phyloP scores from a whole-genome alignment of 2,329 filamentous ascomycete species.

The Xylaria sp. region DNA sequence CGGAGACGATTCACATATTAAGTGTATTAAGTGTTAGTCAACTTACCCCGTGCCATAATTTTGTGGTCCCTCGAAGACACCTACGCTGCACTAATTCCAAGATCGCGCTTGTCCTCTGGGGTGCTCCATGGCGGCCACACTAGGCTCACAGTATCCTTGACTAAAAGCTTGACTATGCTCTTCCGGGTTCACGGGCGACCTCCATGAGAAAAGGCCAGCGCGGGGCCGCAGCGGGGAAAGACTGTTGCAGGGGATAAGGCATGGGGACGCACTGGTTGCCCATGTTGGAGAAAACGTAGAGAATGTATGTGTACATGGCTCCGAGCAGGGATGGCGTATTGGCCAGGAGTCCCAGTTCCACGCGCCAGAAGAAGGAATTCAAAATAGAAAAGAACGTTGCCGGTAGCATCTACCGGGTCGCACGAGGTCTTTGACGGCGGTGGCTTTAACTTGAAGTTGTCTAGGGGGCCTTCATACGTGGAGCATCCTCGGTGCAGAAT shows the following conservation, averaged over 20 bases:
- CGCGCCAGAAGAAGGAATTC: constrained; percentile 13
- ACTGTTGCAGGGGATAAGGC: constrained; percentile 34
- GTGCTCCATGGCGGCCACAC: constrained; percentile 41
- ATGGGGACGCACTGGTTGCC: constrained; percentile 36
- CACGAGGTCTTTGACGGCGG: constrained; percentile 7
- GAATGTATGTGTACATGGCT: constrained; percentile 35
- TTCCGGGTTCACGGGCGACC: constrained; percentile 40
- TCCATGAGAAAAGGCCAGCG: constrained; percentile 41
- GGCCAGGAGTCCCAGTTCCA: constrained; percentile 29
- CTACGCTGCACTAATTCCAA: constrained; percentile 22
- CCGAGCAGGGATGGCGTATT: constrained; percentile 42
- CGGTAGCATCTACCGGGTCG: constrained; percentile 10
- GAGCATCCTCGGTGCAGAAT: constrained; percentile 17
- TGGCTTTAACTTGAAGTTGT: constrained; percentile 17
- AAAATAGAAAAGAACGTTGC: neutral
- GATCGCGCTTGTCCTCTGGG: constrained; percentile 35
- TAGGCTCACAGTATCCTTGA: constrained; percentile 32
- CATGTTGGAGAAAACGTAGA: constrained; percentile 31
- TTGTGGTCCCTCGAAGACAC: constrained; percentile 34
- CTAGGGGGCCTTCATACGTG: constrained; percentile 8
- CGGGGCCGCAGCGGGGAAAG: constrained; percentile 40
- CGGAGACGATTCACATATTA: constrained; percentile 37
- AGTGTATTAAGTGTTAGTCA: constrained; percentile 29
- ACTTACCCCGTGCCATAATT: constrained; percentile 34
- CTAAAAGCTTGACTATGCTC: constrained; percentile 30